Evolutionary conservation across 1,284 basidiomycete genomes (phyloP).

Genomic region (Sanguinoderma infundibulare): DNA sequence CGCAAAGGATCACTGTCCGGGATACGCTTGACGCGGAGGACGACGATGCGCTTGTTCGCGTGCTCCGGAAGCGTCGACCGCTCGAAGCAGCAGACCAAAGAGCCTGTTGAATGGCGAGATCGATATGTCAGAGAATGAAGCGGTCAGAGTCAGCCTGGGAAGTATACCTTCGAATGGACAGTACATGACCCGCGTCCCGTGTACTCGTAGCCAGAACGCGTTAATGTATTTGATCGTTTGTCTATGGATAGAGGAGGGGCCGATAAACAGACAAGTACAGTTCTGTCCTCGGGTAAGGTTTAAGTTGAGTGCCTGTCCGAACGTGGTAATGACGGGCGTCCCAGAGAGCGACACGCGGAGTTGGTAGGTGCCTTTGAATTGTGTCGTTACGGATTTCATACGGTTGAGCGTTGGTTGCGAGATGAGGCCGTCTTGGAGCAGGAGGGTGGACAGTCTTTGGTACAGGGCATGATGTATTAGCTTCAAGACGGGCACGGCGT

Average conservation of each 20-base stretch:
- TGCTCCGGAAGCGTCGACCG: not conserved
- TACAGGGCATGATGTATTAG: no score
- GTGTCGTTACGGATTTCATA: no score
- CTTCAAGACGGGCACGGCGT: not conserved
- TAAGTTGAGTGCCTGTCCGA: not conserved
- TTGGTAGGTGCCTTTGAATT: not conserved
- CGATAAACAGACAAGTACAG: not conserved
- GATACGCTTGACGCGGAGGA: not conserved
- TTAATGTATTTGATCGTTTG: not conserved
- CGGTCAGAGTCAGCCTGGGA: not conserved
- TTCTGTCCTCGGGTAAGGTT: not conserved
- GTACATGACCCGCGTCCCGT: not conserved
- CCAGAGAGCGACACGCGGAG: not conserved
- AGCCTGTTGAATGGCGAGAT: not conserved
- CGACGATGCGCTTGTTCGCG: not conserved
- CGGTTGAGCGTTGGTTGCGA: not conserved
- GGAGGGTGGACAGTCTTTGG: not conserved
- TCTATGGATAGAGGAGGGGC: not conserved
- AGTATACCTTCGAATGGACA: not conserved
- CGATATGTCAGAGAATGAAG: not conserved
- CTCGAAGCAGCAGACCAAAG: not conserved
- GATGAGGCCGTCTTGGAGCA: not conserved
- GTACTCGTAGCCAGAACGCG: not conserved
- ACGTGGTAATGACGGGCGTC: not conserved
- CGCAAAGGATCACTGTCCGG: not conserved